Conservation (phyloP, 768 basidiomycete species). For the Saitozyma sp. region DNA sequence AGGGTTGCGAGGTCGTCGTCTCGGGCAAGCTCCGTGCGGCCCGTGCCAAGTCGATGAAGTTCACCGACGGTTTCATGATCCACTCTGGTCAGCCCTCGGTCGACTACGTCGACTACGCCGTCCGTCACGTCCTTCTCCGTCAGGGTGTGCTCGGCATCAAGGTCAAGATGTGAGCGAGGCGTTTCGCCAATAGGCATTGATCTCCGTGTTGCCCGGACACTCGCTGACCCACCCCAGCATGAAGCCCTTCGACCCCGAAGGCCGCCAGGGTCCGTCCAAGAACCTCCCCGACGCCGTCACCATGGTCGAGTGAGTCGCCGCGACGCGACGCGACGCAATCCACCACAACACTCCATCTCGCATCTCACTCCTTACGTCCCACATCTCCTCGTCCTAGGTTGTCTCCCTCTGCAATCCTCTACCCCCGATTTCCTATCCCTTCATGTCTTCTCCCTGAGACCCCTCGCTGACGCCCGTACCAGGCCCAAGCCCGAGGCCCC, state of each 20-base stretch:
- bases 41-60: constrained; percentile 99
- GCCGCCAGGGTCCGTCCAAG: constrained; percentile 80
- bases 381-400: no score
- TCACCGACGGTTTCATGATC: constrained; percentile 91
- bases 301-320: constrained; percentile 68
- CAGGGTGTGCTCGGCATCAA: constrained; percentile 99
- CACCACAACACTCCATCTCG: no score
- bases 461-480: not conserved
- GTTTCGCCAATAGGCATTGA: not conserved
- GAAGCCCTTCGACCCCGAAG: constrained; percentile 94
- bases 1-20: constrained; percentile 99
- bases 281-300: constrained; percentile 93
- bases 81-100: constrained; percentile 91
- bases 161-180: constrained; percentile 83
- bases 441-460: not conserved
- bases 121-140: constrained; percentile 93
- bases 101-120: constrained; percentile 96
- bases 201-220: not conserved
- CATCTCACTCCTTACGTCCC: no score
- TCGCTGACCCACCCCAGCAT: constrained; percentile 63
- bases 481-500: constrained; percentile 82
- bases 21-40: constrained; percentile 99
- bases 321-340: not conserved
- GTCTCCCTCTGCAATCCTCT: not conserved
- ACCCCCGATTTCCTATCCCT: not conserved